Evolutionary conservation across 2,329 filamentous ascomycete species (phyloP).

Genomic region (Hymenoscyphus albidus): DNA sequence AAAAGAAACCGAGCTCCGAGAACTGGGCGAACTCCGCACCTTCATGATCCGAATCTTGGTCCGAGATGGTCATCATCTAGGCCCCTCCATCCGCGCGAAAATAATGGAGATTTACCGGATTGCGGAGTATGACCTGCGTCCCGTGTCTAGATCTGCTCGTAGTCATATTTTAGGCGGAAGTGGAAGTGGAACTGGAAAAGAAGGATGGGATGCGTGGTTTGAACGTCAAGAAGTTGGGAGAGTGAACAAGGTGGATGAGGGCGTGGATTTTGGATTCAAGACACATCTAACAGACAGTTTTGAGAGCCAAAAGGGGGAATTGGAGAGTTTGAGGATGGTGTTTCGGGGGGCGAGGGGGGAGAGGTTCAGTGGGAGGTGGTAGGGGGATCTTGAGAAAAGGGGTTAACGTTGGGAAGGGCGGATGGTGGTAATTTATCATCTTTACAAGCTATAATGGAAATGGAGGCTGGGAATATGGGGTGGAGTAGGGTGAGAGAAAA

Average conservation of each 20-base stretch:
- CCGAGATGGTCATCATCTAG: slow-evolving; percentile 24
- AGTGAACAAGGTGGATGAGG: background rate
- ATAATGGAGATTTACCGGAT: slow-evolving; percentile 30
- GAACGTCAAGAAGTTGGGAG: background rate
- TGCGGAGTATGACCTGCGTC: slow-evolving; percentile 22
- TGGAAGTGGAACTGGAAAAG: background rate
- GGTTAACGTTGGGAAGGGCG: background rate
- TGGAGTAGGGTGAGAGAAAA: too few species aligned
- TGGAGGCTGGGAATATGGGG: too few species aligned
- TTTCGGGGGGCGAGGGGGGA: background rate
- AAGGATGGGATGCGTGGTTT: background rate
- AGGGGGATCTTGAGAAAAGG: background rate
- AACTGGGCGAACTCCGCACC: slow-evolving; percentile 23
- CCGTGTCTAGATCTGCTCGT: background rate
- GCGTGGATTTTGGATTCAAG: background rate
- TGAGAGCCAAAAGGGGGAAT: background rate
- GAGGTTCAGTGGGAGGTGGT: background rate
- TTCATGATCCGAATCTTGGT: slow-evolving; percentile 29
- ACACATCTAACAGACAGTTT: background rate
- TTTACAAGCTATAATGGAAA: too few species aligned
- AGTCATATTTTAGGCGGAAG: too few species aligned
- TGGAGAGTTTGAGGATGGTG: background rate
- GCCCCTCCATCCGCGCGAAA: slow-evolving; percentile 17
- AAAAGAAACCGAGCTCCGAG: slow-evolving; percentile 17
- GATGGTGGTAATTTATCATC: too few species aligned